phyloP scores from a whole-genome alignment of 768 basidiomycete genomes.

The Lentinus brumalis region DNA sequence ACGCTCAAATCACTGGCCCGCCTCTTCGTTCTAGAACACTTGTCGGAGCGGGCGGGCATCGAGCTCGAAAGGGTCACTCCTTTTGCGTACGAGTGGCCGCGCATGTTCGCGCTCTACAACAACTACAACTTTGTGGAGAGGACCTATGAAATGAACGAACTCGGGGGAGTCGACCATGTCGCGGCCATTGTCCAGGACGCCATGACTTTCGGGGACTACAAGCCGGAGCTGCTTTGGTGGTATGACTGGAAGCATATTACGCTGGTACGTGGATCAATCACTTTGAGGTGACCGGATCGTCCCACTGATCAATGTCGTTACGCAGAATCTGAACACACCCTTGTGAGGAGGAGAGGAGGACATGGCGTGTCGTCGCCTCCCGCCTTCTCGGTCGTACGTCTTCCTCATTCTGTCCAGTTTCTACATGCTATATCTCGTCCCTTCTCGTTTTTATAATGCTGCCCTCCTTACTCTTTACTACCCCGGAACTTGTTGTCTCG shows the following conservation, averaged over 20 bases:
- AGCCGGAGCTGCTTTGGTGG: not conserved
- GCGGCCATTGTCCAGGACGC: not conserved
- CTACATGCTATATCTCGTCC: too few species aligned
- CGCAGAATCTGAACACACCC: too few species aligned
- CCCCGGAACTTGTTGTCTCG: too few species aligned
- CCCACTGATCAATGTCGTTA: too few species aligned
- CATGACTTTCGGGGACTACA: not conserved
- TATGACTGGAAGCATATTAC: not conserved
- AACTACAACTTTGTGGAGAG: not conserved
- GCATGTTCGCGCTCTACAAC: not conserved
- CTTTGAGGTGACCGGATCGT: too few species aligned
- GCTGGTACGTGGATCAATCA: not conserved
- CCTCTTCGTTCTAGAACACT: not conserved
- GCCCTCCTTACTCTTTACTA: too few species aligned
- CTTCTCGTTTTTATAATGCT: too few species aligned
- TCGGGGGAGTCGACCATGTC: not conserved
- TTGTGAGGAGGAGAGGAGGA: too few species aligned
- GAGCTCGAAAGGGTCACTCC: not conserved
- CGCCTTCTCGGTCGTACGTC: too few species aligned
- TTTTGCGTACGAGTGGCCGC: not conserved
- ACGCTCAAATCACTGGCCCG: too few species aligned
- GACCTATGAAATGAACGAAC: not conserved
- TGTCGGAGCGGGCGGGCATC: not conserved
- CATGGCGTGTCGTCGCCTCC: too few species aligned
- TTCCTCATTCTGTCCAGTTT: too few species aligned